Evolutionary conservation across 2,329 filamentous ascomycete genomes (phyloP).

Genomic region (Ophiostoma triangulosporum): DNA sequence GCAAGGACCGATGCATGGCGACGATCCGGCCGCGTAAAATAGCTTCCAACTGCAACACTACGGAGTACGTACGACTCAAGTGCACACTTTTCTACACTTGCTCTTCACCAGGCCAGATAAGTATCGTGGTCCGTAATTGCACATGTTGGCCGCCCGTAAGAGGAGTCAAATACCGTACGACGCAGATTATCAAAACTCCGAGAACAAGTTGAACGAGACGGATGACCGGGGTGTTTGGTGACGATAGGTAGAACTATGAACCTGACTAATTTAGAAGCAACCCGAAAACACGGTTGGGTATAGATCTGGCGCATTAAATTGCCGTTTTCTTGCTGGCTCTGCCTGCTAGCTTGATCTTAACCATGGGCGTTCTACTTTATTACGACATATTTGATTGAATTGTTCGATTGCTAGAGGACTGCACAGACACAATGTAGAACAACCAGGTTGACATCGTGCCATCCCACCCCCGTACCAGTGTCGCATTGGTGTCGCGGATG

Average conservation of each 20-base stretch:
- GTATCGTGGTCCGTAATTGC: not conserved
- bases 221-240: too few species aligned
- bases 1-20: slow-evolving; percentile 8
- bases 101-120: not conserved
- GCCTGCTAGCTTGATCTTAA: not conserved
- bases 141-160: not conserved
- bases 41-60: not conserved
- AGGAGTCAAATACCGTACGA: too few species aligned
- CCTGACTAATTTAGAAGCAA: too few species aligned
- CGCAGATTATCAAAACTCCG: too few species aligned
- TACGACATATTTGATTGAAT: too few species aligned
- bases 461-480: slow-evolving; percentile 1
- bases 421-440: not conserved
- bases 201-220: too few species aligned
- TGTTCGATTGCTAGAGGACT: too few species aligned
- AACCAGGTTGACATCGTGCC: not conserved
- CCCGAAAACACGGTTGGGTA: not conserved
- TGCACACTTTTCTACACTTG: not conserved
- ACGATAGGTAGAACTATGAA: too few species aligned
- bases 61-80: too few species aligned
- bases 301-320: not conserved
- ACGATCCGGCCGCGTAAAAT: slow-evolving; percentile 9
- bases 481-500: not conserved
- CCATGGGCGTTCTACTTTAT: too few species aligned
- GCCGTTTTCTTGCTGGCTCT: not conserved